Evolutionary conservation across 805 yeast species (phyloP).

Genomic region (Kregervanrija pseudodelftensis): DNA sequence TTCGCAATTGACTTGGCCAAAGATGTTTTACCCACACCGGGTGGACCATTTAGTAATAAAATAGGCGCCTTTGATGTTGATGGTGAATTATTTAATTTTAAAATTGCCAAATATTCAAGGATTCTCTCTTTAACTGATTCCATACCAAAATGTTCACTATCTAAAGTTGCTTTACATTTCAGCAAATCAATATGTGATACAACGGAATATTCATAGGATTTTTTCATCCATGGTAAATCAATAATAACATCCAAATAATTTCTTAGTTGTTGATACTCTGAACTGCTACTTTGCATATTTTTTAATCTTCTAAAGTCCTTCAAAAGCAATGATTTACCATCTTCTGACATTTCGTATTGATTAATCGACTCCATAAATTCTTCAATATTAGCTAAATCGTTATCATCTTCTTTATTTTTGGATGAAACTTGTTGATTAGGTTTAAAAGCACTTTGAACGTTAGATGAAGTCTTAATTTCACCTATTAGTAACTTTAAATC

Average conservation of each 20-base stretch:
- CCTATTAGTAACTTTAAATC: constrained; percentile 15
- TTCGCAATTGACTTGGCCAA: constrained; percentile 75
- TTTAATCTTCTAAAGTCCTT: constrained; percentile 51
- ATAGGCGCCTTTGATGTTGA: constrained; percentile 51
- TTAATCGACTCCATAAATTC: constrained; percentile 28
- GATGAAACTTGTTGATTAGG: not conserved
- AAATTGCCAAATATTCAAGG: constrained; percentile 71
- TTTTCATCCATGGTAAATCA: constrained; percentile 52
- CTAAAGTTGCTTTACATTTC: constrained; percentile 49
- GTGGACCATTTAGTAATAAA: constrained; percentile 79
- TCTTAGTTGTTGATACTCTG: constrained; percentile 58
- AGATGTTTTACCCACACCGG: constrained; percentile 90
- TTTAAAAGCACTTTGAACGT: not conserved
- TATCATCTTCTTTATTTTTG: constrained; percentile 27
- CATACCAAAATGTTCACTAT: constrained; percentile 75
- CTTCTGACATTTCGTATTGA: constrained; percentile 30
- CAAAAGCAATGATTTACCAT: constrained; percentile 32
- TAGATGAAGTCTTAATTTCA: not conserved
- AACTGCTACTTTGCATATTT: constrained; percentile 47
- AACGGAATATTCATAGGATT: constrained; percentile 21
- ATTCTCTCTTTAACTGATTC: constrained; percentile 67
- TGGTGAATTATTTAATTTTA: constrained; percentile 41
- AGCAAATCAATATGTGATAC: constrained; percentile 38
- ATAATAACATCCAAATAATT: constrained; percentile 58
- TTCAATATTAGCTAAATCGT: constrained; percentile 25